These are phyloP conservation scores for Pseudonitzschia multiseries DNA, from an alignment of 108 stramenopile genomes.

Conservation along the genomic window DNA sequence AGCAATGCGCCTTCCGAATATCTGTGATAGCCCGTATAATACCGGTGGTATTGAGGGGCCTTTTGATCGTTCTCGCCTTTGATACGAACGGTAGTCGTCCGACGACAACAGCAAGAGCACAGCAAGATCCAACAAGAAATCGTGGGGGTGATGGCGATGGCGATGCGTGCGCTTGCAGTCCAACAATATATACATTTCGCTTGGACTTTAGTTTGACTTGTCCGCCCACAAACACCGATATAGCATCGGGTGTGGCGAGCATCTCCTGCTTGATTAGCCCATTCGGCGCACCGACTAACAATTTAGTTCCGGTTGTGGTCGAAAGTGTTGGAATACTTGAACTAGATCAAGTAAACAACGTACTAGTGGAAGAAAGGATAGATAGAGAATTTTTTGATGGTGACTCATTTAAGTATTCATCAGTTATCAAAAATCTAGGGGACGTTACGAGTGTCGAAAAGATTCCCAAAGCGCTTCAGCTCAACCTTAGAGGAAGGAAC, in stretches of 20 bases:
- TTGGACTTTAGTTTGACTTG: slow-evolving; percentile 39
- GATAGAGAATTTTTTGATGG: slow-evolving; percentile 36
- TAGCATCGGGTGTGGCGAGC: slow-evolving; percentile 29
- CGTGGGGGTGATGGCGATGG: not conserved
- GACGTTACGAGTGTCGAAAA: slow-evolving; percentile 8
- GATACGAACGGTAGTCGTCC: not conserved
- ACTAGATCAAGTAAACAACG: slow-evolving; percentile 34
- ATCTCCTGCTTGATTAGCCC: slow-evolving; percentile 31
- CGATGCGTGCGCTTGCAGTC: slow-evolving; percentile 39
- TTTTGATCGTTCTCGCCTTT: slow-evolving; percentile 2
- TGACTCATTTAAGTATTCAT: slow-evolving; percentile 33
- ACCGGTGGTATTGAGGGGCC: not conserved
- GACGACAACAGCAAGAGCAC: not conserved
- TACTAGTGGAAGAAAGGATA: slow-evolving; percentile 26
- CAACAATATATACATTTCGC: slow-evolving; percentile 34
- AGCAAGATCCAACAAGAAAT: not conserved
- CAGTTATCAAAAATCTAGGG: slow-evolving; percentile 23
- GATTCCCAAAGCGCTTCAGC: slow-evolving; percentile 43
- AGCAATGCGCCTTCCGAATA: not conserved
- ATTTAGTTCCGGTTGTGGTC: slow-evolving; percentile 39
- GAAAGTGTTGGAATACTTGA: slow-evolving; percentile 38
- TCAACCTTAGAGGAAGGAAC: slow-evolving; percentile 41
- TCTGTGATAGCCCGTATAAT: not conserved
- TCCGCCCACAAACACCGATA: slow-evolving; percentile 28
- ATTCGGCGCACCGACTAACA: slow-evolving; percentile 29